phyloP scores from a whole-genome alignment of 2,329 filamentous ascomycete species.

The Chaetomiaceae sp. region DNA sequence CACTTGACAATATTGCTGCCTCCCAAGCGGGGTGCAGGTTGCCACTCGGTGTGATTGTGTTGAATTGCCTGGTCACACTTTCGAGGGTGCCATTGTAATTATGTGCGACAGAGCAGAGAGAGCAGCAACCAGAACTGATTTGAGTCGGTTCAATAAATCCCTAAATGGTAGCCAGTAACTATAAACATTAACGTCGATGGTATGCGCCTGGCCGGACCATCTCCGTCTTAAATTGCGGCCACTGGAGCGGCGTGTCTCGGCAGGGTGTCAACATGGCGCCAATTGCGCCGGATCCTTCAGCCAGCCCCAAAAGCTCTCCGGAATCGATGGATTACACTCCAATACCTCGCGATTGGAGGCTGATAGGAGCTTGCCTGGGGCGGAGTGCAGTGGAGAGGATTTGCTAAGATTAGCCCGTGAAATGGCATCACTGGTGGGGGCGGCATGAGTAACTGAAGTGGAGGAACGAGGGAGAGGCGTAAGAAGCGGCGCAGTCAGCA shows the following conservation, averaged over 20 bases:
- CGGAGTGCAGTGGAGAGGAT: slow-evolving; percentile 4
- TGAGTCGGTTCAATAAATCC: not conserved
- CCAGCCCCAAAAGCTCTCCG: not conserved
- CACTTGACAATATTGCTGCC: slow-evolving; percentile 17
- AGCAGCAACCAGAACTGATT: too few species aligned
- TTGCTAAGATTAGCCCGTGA: slow-evolving; percentile 11
- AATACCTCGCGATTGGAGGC: too few species aligned
- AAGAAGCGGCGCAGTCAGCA: slow-evolving; percentile 9
- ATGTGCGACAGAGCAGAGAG: too few species aligned
- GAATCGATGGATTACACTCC: not conserved
- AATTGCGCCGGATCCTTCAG: not conserved
- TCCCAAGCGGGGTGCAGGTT: slow-evolving; percentile 9
- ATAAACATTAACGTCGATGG: too few species aligned
- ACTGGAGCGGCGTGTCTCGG: slow-evolving; percentile 3
- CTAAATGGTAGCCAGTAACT: not conserved
- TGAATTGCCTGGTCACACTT: slow-evolving; percentile 9
- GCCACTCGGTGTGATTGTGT: slow-evolving; percentile 7
- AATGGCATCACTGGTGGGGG: not conserved
- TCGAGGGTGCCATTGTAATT: too few species aligned
- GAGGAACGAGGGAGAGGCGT: slow-evolving; percentile 3
- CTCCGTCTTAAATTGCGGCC: not conserved
- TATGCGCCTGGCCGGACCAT: not conserved
- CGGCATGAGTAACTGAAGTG: slow-evolving; percentile 2
- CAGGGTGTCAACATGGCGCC: not conserved
- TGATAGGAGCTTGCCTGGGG: not conserved